phyloP scores from a whole-genome alignment of 208 protist species.

The Trypanosoma rangeli region DNA sequence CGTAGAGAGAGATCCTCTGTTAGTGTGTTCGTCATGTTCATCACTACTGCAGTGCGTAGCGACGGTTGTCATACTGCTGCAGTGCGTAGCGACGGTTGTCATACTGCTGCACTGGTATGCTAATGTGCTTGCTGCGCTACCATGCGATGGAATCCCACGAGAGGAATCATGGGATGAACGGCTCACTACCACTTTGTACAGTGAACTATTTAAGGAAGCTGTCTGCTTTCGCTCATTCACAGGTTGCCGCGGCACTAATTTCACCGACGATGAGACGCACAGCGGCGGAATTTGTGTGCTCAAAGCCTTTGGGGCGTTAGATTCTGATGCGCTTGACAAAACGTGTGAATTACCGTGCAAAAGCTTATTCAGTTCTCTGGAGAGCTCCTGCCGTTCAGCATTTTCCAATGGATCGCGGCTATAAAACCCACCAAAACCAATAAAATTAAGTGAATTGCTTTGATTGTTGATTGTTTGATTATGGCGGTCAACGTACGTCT shows the following conservation, averaged over 20 bases:
- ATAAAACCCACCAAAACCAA: neutral
- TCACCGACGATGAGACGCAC: neutral
- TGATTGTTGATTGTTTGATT: neutral
- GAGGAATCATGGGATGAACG: neutral
- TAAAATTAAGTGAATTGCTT: neutral
- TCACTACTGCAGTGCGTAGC: neutral
- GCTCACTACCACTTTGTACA: neutral
- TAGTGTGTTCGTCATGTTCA: neutral
- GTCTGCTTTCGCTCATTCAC: neutral
- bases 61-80: neutral
- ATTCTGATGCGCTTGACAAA: neutral
- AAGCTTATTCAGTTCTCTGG: neutral
- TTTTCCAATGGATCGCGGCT: neutral
- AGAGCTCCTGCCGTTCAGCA: neutral
- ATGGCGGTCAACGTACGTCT: conserved; percentile 34
- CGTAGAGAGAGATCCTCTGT: neutral
- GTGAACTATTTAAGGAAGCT: neutral
- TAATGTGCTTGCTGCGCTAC: neutral
- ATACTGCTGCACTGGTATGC: neutral
- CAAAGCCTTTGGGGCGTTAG: neutral
- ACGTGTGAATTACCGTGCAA: neutral
- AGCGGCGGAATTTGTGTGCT: neutral
- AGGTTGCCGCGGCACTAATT: neutral
- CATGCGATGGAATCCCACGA: neutral
- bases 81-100: neutral